Base-by-base conservation (phyloP, 257 asterid genomes). In the Fraxinus americana region DNA sequence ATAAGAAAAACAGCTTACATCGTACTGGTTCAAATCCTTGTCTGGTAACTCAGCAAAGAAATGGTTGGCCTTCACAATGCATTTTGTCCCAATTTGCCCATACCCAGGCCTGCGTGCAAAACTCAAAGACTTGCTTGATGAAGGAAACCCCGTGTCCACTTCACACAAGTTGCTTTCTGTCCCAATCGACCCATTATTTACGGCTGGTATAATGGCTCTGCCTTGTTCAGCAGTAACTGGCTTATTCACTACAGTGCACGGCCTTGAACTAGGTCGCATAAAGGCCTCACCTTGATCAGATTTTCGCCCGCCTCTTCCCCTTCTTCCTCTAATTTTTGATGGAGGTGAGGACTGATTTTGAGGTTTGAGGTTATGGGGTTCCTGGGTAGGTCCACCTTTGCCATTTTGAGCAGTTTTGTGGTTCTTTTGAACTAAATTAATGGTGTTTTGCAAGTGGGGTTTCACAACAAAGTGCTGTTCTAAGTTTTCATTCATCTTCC, bases 41-140 rank as follows among this genome's bases (percentile, higher is more conserved):
- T 93, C 85, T 35, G 99, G 98, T 78, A 96, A 83, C 81, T 93
- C 97, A 39, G 97, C 95, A 76, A 91, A 84, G 90, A 96, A 96
- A 90, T 96, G 97, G 88, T 96, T 96, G 71, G 99, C 99, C 90
- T 96, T 96, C 41, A 96, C 99, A 72, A 93, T 87, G 78, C 99
- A 96, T 80, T 84, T 96, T 72, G 97, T 89, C 83, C 99, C 99
- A 6, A 92, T 88, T 79, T 90, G 94, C 72, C 99, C 99, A 77
- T 81, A 96, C 2, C 98, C 98, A 6, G 99, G 99, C 84, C 99
- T 83, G 36, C 89, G 80, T 1, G 98, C 89, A 79, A 93, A 96
- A 74, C 86, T 86, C 89, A 91, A 70, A 61, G 94, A 80, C 84
- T 96, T 96, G 89, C 93, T 92, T 61, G 99, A 91, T 75, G 88